phyloP scores from a whole-genome alignment of 805 yeast species.

The Naumovozyma castellii region DNA sequence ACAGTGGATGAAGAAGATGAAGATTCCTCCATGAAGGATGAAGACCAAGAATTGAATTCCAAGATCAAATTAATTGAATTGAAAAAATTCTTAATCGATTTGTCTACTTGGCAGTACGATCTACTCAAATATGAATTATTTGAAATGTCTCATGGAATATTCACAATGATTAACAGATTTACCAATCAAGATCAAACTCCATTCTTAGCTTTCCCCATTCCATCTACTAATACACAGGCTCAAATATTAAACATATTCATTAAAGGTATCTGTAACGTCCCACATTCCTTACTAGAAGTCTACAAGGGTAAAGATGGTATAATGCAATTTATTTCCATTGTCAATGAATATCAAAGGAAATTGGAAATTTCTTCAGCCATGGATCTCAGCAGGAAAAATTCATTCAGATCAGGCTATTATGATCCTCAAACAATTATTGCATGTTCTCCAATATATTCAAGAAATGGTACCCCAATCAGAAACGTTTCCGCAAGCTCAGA shows the following conservation, averaged over 20 bases:
- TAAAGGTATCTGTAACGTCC: slow-evolving; percentile 18
- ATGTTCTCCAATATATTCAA: slow-evolving; percentile 22
- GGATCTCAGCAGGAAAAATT: slow-evolving; percentile 18
- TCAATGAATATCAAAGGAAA: slow-evolving; percentile 16
- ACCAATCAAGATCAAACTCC: slow-evolving; percentile 27
- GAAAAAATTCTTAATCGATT: slow-evolving; percentile 42
- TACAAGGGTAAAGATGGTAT: slow-evolving; percentile 20
- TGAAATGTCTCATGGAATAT: slow-evolving; percentile 27
- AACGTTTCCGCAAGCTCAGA: slow-evolving; percentile 26
- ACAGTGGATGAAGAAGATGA: slow-evolving; percentile 14
- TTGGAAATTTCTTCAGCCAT: slow-evolving; percentile 17
- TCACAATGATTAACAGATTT: slow-evolving; percentile 23
- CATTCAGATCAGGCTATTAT: slow-evolving; percentile 29
- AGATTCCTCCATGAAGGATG: slow-evolving; percentile 9
- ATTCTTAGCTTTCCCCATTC: slow-evolving; percentile 19
- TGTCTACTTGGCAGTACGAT: slow-evolving; percentile 39
- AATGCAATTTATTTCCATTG: slow-evolving; percentile 15
- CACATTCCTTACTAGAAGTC: slow-evolving; percentile 17
- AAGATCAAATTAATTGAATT: slow-evolving; percentile 36
- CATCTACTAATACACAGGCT: slow-evolving; percentile 16
- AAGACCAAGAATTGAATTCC: slow-evolving; percentile 24
- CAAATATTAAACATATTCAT: slow-evolving; percentile 19
- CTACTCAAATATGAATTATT: slow-evolving; percentile 28
- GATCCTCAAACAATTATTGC: slow-evolving; percentile 11
- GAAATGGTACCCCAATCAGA: slow-evolving; percentile 27